These are phyloP conservation scores for Oryza coarctata DNA, from an alignment of 176 grass and related monocot genomes.

Conservation along the genomic window DNA sequence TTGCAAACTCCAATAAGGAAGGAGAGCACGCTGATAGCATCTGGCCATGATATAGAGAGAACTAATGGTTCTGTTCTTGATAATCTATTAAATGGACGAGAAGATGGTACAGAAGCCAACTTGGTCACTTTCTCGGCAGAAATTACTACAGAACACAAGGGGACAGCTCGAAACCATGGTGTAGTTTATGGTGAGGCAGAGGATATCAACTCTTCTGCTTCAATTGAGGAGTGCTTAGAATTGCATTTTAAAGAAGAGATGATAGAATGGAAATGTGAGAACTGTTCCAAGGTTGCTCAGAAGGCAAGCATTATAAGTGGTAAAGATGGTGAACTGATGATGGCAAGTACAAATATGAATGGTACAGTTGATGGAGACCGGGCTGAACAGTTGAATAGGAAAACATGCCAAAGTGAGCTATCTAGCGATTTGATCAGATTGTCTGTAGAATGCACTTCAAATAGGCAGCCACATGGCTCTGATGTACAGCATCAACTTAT, in stretches of 20 bases:
- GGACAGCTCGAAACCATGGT: neutral
- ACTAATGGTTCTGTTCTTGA: neutral
- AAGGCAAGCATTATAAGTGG: neutral
- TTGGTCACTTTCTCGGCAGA: neutral
- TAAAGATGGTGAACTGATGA: neutral
- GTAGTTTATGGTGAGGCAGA: neutral
- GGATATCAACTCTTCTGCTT: too few species aligned
- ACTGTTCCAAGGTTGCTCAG: neutral
- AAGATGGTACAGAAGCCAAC: neutral
- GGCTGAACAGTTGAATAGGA: too few species aligned
- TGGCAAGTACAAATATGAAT: neutral
- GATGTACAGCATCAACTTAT: slow-evolving; percentile 21
- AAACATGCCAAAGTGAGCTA: neutral
- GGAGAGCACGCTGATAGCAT: neutral
- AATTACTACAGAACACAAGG: neutral
- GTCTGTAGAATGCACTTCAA: slow-evolving; percentile 19
- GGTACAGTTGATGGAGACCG: too few species aligned
- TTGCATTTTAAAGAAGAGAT: too few species aligned
- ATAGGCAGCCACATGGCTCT: slow-evolving; percentile 19
- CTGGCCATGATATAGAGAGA: neutral
- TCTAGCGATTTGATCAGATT: slow-evolving; percentile 18
- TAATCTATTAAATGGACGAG: neutral
- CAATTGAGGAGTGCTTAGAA: too few species aligned
- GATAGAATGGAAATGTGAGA: too few species aligned
- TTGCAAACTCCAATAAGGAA: slow-evolving; percentile 17